Base-by-base conservation (phyloP, 345 rosid species). In the Carallia pectinifolia region DNA sequence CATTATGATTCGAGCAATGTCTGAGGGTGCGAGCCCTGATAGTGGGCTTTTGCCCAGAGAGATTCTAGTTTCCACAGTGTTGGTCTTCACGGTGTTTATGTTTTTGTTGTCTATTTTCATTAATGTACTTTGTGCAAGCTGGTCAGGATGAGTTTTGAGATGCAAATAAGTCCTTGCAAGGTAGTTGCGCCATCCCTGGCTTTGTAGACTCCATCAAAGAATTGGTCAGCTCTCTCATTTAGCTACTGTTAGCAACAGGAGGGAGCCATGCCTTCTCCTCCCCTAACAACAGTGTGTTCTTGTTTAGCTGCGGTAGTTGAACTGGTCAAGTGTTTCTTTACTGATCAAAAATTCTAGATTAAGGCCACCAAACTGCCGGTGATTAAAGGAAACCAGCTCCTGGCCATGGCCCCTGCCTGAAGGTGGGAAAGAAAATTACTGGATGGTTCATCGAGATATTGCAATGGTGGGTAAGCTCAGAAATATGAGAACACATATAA, bases 81-180 rank as follows among this genome's bases (percentile, higher is more conserved):
- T 7, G 47, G 55, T n/a, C 48, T 63, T 23, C 16, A 39, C 54
- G 62, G 4, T 66, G 29, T 54, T 59, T 62, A 30, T 67, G 13
- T 10, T 10, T 37, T n/a, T 8, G 27, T 55, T 13, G 59, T 38
- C 7, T 48, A 30, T 56, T 33, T 13, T 13, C 37, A 62, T 2
- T 47, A 38, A 27, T 52, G 36, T 58, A 53, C 59, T 53, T 58
- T 65, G 65, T 71, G 47, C 56, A 61, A 71, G 71, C 3, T 71
- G 68, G 54, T 66, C 72, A 53, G 74, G 68, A 38, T 55, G 71
- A 27, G 53, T 61, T 61, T 61, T 70, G 67, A 38, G 66, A 61
- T 71, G 69, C n/a, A 55, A 39, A 27, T 52, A 34, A 67, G 58
- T 54, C 53, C 47, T 74, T 56, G 58, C 74, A 18, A 75, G 66